Evolutionary conservation across 352 stramenopile genomes (phyloP).

Genomic region (Phytopythium mirpurense): DNA sequence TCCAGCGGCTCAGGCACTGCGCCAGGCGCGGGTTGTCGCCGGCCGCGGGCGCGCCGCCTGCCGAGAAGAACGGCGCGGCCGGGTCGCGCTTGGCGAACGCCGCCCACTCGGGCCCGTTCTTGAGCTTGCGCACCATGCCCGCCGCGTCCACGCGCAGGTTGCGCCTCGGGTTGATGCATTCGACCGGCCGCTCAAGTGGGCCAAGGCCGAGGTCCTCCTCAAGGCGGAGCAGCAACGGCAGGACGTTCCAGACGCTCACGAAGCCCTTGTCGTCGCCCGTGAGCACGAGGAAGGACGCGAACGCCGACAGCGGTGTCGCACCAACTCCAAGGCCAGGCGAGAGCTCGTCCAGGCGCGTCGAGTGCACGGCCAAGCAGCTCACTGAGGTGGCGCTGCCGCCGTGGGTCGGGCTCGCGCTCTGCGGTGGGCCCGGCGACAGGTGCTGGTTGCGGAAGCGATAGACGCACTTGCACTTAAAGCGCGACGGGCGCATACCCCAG

Average conservation of each 20-base stretch:
- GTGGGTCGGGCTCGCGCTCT: background rate
- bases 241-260: constrained; percentile 67
- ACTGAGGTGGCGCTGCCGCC: constrained; percentile 22
- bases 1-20: constrained; percentile 53
- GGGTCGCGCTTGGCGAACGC: constrained; percentile 48
- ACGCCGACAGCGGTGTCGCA: constrained; percentile 12
- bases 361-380: constrained; percentile 38
- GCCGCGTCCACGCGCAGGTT: constrained; percentile 70
- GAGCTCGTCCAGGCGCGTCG: constrained; percentile 10
- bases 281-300: constrained; percentile 48
- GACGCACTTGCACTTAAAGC: constrained; percentile 66
- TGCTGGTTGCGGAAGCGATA: constrained; percentile 70
- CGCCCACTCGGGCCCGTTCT: constrained; percentile 56
- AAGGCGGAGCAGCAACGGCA: constrained; percentile 49
- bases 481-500: constrained; percentile 65
- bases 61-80: constrained; percentile 55
- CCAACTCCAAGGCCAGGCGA: background rate
- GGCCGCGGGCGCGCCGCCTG: constrained; percentile 42
- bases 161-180: constrained; percentile 66
- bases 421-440: constrained; percentile 1
- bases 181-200: constrained; percentile 39
- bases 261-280: constrained; percentile 77
- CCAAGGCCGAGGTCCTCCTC: constrained; percentile 42
- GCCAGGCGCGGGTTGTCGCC: constrained; percentile 16
- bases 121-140: constrained; percentile 64